phyloP scores from a whole-genome alignment of 805 yeast genomes.

The Ogataea nonfermentans region DNA sequence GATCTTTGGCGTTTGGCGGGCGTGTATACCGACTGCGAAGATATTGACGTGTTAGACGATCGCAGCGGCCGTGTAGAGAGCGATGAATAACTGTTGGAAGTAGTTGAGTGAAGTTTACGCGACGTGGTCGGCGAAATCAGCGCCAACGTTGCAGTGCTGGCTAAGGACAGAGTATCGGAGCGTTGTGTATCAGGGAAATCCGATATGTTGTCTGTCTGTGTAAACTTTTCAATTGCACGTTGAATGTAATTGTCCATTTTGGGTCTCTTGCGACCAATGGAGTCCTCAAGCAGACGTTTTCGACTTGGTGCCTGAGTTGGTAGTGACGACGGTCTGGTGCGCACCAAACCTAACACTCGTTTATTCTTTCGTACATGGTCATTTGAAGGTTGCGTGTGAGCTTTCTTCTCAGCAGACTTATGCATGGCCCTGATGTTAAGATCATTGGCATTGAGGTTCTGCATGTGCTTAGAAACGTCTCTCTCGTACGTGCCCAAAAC shows the following conservation, averaged over 20 bases:
- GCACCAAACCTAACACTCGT: conserved; percentile 17
- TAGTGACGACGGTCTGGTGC: conserved; percentile 12
- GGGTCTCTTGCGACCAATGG: conserved; percentile 7
- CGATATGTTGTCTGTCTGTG: conserved; percentile 1
- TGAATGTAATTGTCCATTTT: conserved; percentile 6
- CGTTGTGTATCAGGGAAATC: conserved; percentile 5
- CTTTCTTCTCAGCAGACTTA: conserved; percentile 1
- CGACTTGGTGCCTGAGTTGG: conserved; percentile 4
- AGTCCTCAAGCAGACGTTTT: conserved; percentile 1
- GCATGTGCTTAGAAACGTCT: conserved; percentile 33
- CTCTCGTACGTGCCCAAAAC: conserved; percentile 36
- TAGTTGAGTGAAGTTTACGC: conserved; percentile 1
- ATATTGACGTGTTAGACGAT: conserved; percentile 9
- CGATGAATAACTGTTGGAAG: conserved; percentile 11
- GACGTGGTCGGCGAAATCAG: conserved; percentile 8
- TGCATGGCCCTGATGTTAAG: conserved; percentile 13
- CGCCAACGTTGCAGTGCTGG: conserved; percentile 11
- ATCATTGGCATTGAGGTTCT: conserved; percentile 15
- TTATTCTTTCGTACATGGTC: conserved; percentile 9
- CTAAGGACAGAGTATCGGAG: conserved; percentile 9
- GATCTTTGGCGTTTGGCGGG: conserved; percentile 7
- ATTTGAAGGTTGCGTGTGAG: conserved; percentile 3
- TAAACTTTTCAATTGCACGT: conserved; percentile 7
- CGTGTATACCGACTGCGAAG: conserved; percentile 4
- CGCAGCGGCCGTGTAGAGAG: conserved; percentile 2